These are phyloP conservation scores for Discostella stelligera DNA, from an alignment of 352 stramenopile species.

Conservation along the genomic window DNA sequence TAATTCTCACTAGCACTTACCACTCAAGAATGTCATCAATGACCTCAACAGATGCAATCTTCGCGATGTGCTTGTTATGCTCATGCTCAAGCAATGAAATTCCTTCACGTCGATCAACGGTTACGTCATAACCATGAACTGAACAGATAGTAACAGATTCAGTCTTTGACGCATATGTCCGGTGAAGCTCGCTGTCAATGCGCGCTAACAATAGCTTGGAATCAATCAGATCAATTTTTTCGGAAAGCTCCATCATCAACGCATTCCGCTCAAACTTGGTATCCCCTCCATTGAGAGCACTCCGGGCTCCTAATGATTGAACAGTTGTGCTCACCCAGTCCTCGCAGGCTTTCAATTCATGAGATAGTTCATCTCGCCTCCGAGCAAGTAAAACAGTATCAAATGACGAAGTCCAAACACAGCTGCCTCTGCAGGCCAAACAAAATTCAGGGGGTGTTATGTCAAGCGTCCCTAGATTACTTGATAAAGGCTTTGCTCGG, in stretches of 20 bases:
- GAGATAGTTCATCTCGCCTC: slow-evolving; percentile 39
- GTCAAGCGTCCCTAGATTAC: slow-evolving; percentile 51
- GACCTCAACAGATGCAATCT: slow-evolving; percentile 86
- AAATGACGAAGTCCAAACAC: slow-evolving; percentile 41
- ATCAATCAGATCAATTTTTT: slow-evolving; percentile 62
- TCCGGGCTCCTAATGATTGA: slow-evolving; percentile 43
- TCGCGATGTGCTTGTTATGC: slow-evolving; percentile 86
- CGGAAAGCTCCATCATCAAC: slow-evolving; percentile 64
- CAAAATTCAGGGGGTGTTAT: slow-evolving; percentile 44
- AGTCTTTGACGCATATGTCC: slow-evolving; percentile 84
- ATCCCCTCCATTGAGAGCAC: slow-evolving; percentile 39
- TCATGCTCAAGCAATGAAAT: slow-evolving; percentile 85
- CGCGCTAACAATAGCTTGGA: slow-evolving; percentile 67
- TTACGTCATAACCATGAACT: slow-evolving; percentile 89
- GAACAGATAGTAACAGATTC: slow-evolving; percentile 88
- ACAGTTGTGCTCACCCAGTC: slow-evolving; percentile 30
- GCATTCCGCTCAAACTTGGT: slow-evolving; percentile 56
- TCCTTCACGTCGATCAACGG: slow-evolving; percentile 83
- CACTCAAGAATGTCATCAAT: slow-evolving; percentile 92
- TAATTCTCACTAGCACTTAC: neutral
- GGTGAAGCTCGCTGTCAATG: slow-evolving; percentile 92
- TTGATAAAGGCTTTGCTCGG: neutral
- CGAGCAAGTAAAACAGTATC: slow-evolving; percentile 38
- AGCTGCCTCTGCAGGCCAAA: slow-evolving; percentile 11
- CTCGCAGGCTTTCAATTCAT: slow-evolving; percentile 38